Conservation (phyloP, 371 early-diverging fungal genomes). For the Syncephalastrum contaminatum region DNA sequence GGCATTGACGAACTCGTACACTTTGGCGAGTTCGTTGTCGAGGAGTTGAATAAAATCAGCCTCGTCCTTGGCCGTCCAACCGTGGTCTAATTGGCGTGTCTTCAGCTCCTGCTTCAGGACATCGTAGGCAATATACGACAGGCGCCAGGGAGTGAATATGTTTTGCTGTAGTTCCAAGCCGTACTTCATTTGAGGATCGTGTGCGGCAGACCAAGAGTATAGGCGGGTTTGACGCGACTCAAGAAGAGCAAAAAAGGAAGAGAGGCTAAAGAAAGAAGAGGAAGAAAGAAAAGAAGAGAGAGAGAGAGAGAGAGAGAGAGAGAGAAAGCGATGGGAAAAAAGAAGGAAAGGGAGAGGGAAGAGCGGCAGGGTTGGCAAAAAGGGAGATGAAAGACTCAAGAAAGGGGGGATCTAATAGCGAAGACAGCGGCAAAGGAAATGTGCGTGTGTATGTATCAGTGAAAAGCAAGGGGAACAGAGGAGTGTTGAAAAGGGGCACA, state of each 20-base stretch:
- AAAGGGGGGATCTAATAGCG: too few relatives aligned
- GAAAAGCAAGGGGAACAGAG: too few relatives aligned
- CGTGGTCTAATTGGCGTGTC: slow-evolving; percentile 42
- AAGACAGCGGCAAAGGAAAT: too few relatives aligned
- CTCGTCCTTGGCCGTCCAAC: slow-evolving; percentile 70
- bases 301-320: slow-evolving; percentile 1
- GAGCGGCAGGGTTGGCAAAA: background rate
- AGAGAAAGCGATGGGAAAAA: background rate
- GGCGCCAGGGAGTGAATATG: slow-evolving; percentile 74
- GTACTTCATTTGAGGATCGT: slow-evolving; percentile 70
- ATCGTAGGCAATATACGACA: slow-evolving; percentile 82
- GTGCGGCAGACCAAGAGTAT: slow-evolving; percentile 2
- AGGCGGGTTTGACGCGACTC: background rate
- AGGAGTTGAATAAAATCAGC: slow-evolving; percentile 78
- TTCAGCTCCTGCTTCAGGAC: slow-evolving; percentile 77
- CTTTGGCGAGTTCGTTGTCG: slow-evolving; percentile 89
- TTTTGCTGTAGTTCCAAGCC: slow-evolving; percentile 69
- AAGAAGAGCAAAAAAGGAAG: background rate
- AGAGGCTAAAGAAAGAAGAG: background rate
- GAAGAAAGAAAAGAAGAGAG: background rate
- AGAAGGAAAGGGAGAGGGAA: slow-evolving; percentile 1
- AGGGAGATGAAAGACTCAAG: background rate
- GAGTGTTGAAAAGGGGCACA: too few relatives aligned
- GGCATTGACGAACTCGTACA: slow-evolving; percentile 71
- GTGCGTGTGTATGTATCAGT: too few relatives aligned